A percentile compares a stretch with the other conserved stretches of the same genome.
Evolutionary conservation across 1,284 basidiomycete genomes (phyloP).

Genomic region (Grifola frondosa): DNA sequence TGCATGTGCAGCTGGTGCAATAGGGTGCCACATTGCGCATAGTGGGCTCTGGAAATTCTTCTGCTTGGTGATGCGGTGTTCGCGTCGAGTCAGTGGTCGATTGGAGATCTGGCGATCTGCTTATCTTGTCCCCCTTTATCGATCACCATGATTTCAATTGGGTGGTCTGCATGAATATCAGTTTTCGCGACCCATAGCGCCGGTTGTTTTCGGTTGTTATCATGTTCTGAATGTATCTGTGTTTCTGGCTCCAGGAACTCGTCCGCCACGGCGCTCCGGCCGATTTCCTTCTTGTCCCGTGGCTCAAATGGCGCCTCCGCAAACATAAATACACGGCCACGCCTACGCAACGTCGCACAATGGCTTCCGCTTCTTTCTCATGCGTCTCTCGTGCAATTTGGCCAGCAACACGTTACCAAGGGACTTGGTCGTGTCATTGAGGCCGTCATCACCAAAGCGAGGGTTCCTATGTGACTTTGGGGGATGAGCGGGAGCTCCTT

Average conservation of each 20-base stretch:
- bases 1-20: no score
- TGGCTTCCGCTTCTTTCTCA: constrained; percentile 20
- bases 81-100: no score
- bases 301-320: constrained; percentile 1
- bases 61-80: no score
- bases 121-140: no score
- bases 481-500: constrained; percentile 71
- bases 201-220: constrained; percentile 6
- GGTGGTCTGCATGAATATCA: no score
- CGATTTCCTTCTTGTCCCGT: constrained; percentile 1
- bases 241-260: background rate
- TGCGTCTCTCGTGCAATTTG: constrained; percentile 42
- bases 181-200: no score
- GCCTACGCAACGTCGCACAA: constrained; percentile 12
- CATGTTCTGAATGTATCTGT: background rate
- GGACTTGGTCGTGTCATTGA: constrained; percentile 69
- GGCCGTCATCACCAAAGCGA: constrained; percentile 72
- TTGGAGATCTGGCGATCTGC: no score
- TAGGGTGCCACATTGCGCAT: no score
- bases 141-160: no score
- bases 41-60: no score
- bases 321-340: constrained; percentile 7
- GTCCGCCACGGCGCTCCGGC: background rate
- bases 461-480: constrained; percentile 73
- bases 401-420: constrained; percentile 65